Percentiles rank a stretch among this genome's conserved stretches.
phyloP scores from a whole-genome alignment of 2,329 filamentous ascomycete genomes.

The Calonectria ilicicola region DNA sequence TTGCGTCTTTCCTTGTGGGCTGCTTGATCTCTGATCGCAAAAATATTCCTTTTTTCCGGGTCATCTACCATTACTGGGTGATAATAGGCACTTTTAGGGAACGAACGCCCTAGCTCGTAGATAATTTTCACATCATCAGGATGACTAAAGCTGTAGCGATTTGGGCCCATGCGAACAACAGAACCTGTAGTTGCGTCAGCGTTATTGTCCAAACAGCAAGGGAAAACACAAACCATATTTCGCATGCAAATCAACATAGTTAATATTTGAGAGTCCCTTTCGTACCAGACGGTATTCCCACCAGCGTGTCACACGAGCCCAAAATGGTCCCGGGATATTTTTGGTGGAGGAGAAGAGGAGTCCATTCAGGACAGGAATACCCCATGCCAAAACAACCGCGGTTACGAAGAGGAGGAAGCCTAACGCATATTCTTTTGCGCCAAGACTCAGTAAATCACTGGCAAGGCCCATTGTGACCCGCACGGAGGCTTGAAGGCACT shows the following conservation, averaged over 20 bases:
- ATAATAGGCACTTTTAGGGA: not conserved
- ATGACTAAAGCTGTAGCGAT: constrained; percentile 4
- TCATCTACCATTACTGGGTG: not conserved
- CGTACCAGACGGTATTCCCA: not conserved
- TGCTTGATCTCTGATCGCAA: not conserved
- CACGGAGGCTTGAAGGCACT: no score
- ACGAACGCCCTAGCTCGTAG: not conserved
- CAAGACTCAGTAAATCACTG: not conserved
- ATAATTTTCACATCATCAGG: not conserved
- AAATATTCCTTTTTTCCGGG: not conserved
- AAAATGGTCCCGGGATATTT: not conserved
- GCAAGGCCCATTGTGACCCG: not conserved
- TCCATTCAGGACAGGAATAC: not conserved
- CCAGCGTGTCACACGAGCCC: not conserved
- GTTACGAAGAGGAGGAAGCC: not conserved
- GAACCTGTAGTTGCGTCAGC: not conserved
- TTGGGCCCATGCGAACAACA: constrained; percentile 10
- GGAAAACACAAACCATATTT: not conserved
- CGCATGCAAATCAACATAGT: not conserved
- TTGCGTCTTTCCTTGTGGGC: not conserved
- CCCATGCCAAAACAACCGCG: not conserved
- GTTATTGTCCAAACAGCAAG: not conserved
- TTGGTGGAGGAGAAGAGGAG: not conserved
- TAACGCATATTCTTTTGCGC: not conserved
- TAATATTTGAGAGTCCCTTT: not conserved